Percentiles rank a stretch among this genome's conserved stretches.
These are phyloP conservation scores for Cercophora scortea DNA, from an alignment of 495 filamentous ascomycete genomes.

Conservation along the genomic window DNA sequence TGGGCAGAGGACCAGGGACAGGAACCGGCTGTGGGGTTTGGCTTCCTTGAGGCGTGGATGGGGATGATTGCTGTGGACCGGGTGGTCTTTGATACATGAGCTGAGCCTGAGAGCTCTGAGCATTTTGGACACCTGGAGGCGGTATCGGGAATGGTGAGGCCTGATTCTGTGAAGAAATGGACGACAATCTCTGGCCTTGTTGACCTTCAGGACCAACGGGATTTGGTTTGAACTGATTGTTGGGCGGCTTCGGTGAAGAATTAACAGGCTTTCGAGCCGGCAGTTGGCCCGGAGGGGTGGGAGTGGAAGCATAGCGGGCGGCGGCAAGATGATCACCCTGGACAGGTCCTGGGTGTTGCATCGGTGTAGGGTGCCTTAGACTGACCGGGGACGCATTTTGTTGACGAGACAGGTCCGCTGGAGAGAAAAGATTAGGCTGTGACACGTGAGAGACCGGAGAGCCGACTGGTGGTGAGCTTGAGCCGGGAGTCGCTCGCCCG, in stretches of 20 bases:
- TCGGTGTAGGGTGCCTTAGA: constrained; percentile 9
- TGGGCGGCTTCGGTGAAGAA: neutral
- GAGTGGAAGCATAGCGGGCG: neutral
- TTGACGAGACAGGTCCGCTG: constrained; percentile 10
- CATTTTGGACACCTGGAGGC: neutral
- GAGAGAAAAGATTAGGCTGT: constrained; percentile 10
- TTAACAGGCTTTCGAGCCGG: constrained; percentile 6
- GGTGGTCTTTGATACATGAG: neutral
- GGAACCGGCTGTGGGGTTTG: constrained; percentile 1
- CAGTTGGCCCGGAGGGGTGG: constrained; percentile 3
- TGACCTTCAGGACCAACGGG: neutral
- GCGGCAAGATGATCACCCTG: neutral
- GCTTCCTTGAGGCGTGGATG: neutral
- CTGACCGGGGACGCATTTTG: constrained; percentile 14
- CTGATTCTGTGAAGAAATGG: constrained; percentile 1
- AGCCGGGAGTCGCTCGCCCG: constrained; percentile 6
- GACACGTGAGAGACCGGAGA: constrained; percentile 17
- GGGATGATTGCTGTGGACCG: neutral
- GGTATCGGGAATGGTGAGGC: neutral
- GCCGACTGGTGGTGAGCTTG: constrained; percentile 5
- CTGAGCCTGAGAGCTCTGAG: neutral
- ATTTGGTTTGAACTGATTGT: neutral
- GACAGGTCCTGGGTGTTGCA: constrained; percentile 3
- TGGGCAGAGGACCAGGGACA: neutral
- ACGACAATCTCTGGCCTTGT: neutral